Evolutionary conservation across 2,329 filamentous ascomycete genomes (phyloP).

Genomic region (Chlorencoelia australis): DNA sequence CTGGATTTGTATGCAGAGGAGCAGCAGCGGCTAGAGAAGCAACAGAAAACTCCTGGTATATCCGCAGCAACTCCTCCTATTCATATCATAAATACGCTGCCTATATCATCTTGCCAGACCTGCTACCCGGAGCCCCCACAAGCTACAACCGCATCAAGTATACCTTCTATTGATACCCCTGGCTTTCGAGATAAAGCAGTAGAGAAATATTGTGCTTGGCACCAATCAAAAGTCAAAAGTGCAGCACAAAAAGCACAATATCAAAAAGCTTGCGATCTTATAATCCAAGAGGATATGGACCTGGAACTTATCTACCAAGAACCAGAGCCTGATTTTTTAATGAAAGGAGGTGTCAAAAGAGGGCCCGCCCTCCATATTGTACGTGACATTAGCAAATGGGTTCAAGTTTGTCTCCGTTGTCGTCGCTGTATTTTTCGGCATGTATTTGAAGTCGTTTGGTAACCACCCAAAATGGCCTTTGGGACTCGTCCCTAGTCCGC

Average conservation of each 20-base stretch:
- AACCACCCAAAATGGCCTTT: constrained; percentile 7
- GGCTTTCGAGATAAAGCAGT: constrained; percentile 19
- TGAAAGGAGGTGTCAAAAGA: constrained; percentile 23
- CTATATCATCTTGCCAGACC: too few relatives aligned
- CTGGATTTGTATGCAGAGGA: constrained; percentile 10
- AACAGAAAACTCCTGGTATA: constrained; percentile 2
- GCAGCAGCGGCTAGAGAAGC: constrained; percentile 9
- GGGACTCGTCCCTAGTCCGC: too few relatives aligned
- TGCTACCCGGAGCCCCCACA: constrained; percentile 3
- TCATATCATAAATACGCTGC: constrained; percentile 20
- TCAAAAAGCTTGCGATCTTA: constrained; percentile 20
- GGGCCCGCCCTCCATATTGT: constrained; percentile 25
- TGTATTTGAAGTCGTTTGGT: constrained; percentile 9
- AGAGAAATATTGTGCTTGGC: constrained; percentile 21
- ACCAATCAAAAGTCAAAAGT: constrained; percentile 18
- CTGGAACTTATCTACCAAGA: constrained; percentile 25
- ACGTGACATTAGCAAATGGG: constrained; percentile 23
- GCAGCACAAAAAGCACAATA: constrained; percentile 17
- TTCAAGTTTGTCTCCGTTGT: too few relatives aligned
- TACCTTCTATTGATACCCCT: constrained; percentile 15
- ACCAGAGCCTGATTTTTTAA: constrained; percentile 25
- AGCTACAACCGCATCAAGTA: constrained; percentile 4
- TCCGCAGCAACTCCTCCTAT: constrained; percentile 14
- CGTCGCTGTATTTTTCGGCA: too few relatives aligned
- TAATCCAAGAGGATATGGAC: constrained; percentile 18